Conservation (phyloP, 805 yeast species). For the Schwanniomyces yamadae region DNA sequence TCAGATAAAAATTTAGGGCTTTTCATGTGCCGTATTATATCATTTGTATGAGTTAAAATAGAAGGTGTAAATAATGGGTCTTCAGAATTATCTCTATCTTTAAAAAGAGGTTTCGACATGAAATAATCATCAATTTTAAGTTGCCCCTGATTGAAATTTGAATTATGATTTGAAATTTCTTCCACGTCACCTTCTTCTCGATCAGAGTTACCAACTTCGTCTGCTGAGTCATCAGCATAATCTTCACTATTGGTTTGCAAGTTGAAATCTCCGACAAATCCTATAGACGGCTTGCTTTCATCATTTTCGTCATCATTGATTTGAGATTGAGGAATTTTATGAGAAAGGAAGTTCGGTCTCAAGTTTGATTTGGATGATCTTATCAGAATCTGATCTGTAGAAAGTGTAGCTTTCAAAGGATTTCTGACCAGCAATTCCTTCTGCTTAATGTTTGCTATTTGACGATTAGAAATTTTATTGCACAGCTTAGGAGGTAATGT, state of each 20-base stretch:
- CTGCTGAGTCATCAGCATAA: constrained; percentile 10
- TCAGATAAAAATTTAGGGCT: constrained; percentile 34
- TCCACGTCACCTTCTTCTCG: constrained; percentile 2
- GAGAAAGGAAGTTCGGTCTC: constrained; percentile 68
- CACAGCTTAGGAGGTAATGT: too few relatives aligned
- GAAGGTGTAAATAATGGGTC: constrained; percentile 27
- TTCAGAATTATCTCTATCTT: constrained; percentile 1
- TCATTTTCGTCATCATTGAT: constrained; percentile 62
- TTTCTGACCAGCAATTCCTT: too few relatives aligned
- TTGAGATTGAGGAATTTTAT: constrained; percentile 66
- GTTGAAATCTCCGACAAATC: constrained; percentile 56
- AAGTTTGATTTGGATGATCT: constrained; percentile 37
- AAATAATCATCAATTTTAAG: constrained; percentile 1
- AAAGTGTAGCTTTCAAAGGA: not conserved
- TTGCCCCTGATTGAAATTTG: not conserved
- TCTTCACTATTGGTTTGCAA: constrained; percentile 14
- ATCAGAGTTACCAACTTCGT: constrained; percentile 10
- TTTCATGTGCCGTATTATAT: constrained; percentile 32
- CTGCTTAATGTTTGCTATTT: too few relatives aligned
- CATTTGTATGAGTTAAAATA: constrained; percentile 35
- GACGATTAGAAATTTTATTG: too few relatives aligned
- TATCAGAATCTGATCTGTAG: constrained; percentile 29
- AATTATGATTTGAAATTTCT: constrained; percentile 6
- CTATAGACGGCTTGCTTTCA: constrained; percentile 61
- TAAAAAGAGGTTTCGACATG: not conserved